Evolutionary conservation across 805 yeast genomes (phyloP), one percentile per base, ranked within the genome.

Genomic region (Torulaspora franciscae): DNA sequence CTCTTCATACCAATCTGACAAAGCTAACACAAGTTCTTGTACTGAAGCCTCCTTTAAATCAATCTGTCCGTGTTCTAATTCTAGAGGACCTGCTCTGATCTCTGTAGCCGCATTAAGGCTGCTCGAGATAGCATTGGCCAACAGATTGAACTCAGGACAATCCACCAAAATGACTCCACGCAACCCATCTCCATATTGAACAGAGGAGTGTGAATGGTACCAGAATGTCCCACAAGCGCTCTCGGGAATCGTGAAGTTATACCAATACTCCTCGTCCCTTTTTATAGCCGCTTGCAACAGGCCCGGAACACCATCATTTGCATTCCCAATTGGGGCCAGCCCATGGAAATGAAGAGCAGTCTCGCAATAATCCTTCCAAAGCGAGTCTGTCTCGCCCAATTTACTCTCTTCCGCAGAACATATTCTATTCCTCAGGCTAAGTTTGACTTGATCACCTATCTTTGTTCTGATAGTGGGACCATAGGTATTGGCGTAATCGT

Each of bases 261-360:
- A 74, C 53, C 79, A 64, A 59, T 73, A 74, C 2, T 81, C 73
- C 51, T 77, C 78, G 22, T 80, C 82, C 9, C 83, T 79, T 32
- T 79, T 72, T 50, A 84, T 81, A 32, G 89, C 86, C 61, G 85
- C 79, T 60, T 84, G 90, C 10, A 86, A 80, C 15, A 84, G 42
- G 4, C 50, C 50, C 4, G 66, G 66, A 13, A 61, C 58, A 7
- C 66, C 65, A 79, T 69, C 71, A 71, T 69, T 41, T 10, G 71
- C 69, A 7, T 77, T 70, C 1, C 71, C 73, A 8, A 66, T 62
- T 46, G 74, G 77, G 7, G 66, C 62, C 42, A 77, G 52, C 1
- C 83, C 82, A 49, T 78, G 83, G 51, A 76, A 76, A 53, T 78
- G 83, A 17, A 78, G 50, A 0, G 76, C 59, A 0, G 75, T 70